A percentile compares a stretch with the other conserved stretches of the same genome.
Evolutionary conservation across 345 rosid species (phyloP).

Genomic region (Populus simonii): DNA sequence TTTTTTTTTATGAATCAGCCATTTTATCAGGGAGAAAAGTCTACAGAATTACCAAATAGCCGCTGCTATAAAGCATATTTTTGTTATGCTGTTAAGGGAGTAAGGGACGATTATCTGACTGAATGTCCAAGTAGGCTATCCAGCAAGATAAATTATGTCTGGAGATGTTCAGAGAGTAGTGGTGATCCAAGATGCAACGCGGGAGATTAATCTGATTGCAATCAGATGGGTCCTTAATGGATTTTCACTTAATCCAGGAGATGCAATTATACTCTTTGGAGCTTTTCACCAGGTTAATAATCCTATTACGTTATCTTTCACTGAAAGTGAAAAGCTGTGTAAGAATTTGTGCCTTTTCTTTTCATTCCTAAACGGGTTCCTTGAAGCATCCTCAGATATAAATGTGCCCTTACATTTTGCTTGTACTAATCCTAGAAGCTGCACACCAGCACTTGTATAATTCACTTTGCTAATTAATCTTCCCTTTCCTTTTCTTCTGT

Average conservation of each 20-base stretch:
- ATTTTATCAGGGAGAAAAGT: no score
- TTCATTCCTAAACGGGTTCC: neutral
- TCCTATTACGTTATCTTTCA: conserved; percentile 58
- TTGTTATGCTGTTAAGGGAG: no score
- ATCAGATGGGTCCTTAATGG: conserved; percentile 23
- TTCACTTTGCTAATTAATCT: neutral
- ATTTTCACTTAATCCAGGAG: conserved; percentile 46
- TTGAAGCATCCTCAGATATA: neutral
- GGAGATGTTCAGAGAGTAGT: conserved; percentile 34
- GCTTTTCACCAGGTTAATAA: conserved; percentile 61
- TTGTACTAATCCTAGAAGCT: no score
- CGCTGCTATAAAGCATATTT: no score
- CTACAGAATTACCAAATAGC: no score
- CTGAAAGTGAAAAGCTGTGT: conserved; percentile 27
- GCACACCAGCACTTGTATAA: neutral
- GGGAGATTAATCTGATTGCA: conserved; percentile 36
- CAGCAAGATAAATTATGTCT: conserved; percentile 23
- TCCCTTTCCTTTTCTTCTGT: neutral
- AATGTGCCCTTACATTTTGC: neutral
- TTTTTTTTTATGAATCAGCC: no score
- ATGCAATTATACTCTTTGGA: conserved; percentile 38
- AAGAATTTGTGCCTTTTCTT: conserved; percentile 20
- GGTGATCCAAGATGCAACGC: conserved; percentile 48
- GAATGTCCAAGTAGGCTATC: neutral
- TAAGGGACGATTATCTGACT: no score